These are phyloP conservation scores for Pichia exigua DNA, from an alignment of 805 yeast genomes.

Conservation along the genomic window DNA sequence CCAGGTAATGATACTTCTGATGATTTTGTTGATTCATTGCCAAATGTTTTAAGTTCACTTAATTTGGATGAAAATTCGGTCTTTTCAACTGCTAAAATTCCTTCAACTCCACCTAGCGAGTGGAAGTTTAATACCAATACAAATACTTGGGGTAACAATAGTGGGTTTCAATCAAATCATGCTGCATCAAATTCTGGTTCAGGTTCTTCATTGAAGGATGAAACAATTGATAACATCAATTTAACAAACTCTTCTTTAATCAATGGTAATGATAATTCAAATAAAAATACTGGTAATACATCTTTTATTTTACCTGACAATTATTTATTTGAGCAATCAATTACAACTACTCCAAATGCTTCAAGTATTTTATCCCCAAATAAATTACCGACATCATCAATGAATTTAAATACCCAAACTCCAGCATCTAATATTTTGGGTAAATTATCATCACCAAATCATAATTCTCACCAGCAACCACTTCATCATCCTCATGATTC, in stretches of 20 bases:
- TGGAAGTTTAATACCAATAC: conserved; percentile 8
- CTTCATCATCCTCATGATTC: conserved; percentile 20
- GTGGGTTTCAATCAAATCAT: conserved; percentile 2
- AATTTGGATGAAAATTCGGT: conserved; percentile 31
- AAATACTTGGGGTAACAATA: conserved; percentile 7
- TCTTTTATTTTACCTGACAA: conserved; percentile 9
- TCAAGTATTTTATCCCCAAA: conserved; percentile 8
- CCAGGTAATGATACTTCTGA: background rate
- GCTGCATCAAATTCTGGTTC: conserved; percentile 12
- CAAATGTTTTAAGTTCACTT: conserved; percentile 40
- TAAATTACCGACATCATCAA: conserved; percentile 1
- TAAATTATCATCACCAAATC: conserved; percentile 17
- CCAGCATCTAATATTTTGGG: background rate
- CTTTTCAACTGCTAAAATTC: conserved; percentile 17
- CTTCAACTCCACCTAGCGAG: conserved; percentile 24
- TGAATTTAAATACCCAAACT: background rate
- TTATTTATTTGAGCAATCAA: conserved; percentile 8
- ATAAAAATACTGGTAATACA: background rate
- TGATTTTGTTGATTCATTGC: conserved; percentile 30
- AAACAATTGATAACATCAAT: conserved; percentile 1
- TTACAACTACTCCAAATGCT: conserved; percentile 5
- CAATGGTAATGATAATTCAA: background rate
- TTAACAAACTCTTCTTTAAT: background rate
- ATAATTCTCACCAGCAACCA: conserved; percentile 12
- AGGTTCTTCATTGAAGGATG: conserved; percentile 7